Percentiles rank a stretch among this genome's conserved stretches.
Evolutionary conservation across 345 rosid species (phyloP).

Genomic region (Laguncularia racemosa): DNA sequence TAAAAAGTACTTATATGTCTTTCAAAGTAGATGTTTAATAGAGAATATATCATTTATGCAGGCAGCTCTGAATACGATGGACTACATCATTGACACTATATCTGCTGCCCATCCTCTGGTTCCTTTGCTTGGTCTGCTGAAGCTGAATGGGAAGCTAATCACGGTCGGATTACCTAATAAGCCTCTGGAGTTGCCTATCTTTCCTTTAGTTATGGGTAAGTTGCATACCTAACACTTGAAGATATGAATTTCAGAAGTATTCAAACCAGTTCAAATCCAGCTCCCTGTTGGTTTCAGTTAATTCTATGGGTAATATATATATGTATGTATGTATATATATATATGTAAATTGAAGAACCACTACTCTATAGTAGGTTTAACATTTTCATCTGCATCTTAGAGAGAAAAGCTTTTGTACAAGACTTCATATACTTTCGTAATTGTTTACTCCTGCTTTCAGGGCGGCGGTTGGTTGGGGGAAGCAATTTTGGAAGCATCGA

Average conservation of each 20-base stretch:
- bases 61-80: conserved; percentile 69
- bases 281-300: no score
- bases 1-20: background rate
- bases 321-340: no score
- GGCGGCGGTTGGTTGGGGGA: conserved; percentile 75
- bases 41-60: conserved; percentile 18
- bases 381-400: no score
- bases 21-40: background rate
- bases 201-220: conserved; percentile 63
- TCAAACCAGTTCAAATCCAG: no score
- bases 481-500: conserved; percentile 72
- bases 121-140: conserved; percentile 61
- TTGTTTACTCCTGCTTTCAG: conserved; percentile 16
- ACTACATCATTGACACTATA: conserved; percentile 76
- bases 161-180: conserved; percentile 69
- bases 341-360: no score
- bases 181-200: conserved; percentile 71
- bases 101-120: conserved; percentile 74
- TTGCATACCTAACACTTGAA: background rate
- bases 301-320: no score
- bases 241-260: no score
- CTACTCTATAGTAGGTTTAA: no score
- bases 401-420: no score
- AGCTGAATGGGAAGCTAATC: conserved; percentile 64
- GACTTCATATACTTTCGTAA: background rate